These are phyloP conservation scores for Aspergillus transmontanensis DNA, from an alignment of 2,329 filamentous ascomycete genomes.

Conservation along the genomic window DNA sequence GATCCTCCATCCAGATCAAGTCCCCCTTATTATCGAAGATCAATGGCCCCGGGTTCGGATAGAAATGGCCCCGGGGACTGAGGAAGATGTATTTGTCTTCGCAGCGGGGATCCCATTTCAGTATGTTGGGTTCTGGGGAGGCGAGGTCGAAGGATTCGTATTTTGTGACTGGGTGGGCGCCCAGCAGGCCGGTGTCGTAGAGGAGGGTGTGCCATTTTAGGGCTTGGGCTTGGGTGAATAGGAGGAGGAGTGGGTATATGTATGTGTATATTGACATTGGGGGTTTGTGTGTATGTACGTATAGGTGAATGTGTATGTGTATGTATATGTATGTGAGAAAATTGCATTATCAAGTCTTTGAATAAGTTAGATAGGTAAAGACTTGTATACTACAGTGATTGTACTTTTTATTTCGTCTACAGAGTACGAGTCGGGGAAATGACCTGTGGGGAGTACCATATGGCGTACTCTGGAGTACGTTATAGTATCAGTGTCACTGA, in stretches of 20 bases:
- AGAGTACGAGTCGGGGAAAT: no score
- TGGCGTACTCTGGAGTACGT: no score
- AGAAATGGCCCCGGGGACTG: constrained; percentile 35
- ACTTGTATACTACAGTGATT: no score
- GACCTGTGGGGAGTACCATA: no score
- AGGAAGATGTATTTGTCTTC: constrained; percentile 42
- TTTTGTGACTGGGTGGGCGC: constrained; percentile 12
- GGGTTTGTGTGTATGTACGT: accelerated
- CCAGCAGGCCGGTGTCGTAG: constrained; percentile 19
- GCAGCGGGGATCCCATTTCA: constrained; percentile 31
- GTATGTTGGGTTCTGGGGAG: constrained; percentile 15
- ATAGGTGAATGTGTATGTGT: background rate
- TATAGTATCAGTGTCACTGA: no score
- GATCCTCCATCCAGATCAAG: constrained; percentile 34
- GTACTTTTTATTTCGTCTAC: no score
- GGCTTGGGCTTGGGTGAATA: constrained; percentile 4
- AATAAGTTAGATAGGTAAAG: background rate
- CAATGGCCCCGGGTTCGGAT: constrained; percentile 42
- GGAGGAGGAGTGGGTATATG: background rate
- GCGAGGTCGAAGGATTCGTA: constrained; percentile 16
- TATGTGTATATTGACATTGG: background rate
- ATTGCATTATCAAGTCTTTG: background rate
- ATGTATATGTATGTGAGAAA: background rate
- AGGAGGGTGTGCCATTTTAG: constrained; percentile 18
- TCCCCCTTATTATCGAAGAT: constrained; percentile 38